Base-by-base conservation (phyloP, 768 basidiomycete genomes). In the Suillus discolor region DNA sequence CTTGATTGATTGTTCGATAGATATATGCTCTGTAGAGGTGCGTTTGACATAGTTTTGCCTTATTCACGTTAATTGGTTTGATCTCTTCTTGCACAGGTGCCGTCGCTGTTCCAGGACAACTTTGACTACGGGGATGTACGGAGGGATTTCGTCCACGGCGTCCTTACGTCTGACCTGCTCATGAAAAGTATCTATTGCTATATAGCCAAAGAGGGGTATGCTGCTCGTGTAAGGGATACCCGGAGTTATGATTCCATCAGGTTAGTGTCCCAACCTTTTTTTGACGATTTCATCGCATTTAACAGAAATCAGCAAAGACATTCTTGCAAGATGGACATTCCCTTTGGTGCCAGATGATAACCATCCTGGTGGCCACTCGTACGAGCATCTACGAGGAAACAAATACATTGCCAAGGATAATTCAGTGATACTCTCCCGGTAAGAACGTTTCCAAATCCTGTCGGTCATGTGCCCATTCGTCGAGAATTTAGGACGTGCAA, bases 91-190 rank as follows among this genome's bases (percentile, higher is more conserved):
- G 63, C 60, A 16, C 71, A 97, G 92, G 93, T 99, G 44, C 96
- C 95, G 1, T 96, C 96, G 1, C 76, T 98, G 6, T 99, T 99
- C 80, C 95, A 96, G 75, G 97, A 99, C 79, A 99, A 99, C 79
- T 99, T 99, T 73, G 97, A 99, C 79, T 98, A 96, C 73, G 88
- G 89, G 16, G 94, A 96, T 78, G 85, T 99, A 66, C 88, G 96
- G 65, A 83, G 88, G 69, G 95, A 99, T 78, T 97, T 99, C 72
- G 92, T 98, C 18, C 93, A 93, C 73, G 97, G 97, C 20, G 86
- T 99, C 57, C 83, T 99, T 69, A 97, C 94, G 0, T 96, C 94
- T 16, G 97, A 99, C 77, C 77, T 99, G 42, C 84, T 98, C 51
- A 94, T 94, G 85, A 97, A 97, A 79, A 96, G 89, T 67, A 96